These are phyloP conservation scores for Begonia peltatifolia DNA, from an alignment of 306 rosid genomes.

Conservation along the genomic window DNA sequence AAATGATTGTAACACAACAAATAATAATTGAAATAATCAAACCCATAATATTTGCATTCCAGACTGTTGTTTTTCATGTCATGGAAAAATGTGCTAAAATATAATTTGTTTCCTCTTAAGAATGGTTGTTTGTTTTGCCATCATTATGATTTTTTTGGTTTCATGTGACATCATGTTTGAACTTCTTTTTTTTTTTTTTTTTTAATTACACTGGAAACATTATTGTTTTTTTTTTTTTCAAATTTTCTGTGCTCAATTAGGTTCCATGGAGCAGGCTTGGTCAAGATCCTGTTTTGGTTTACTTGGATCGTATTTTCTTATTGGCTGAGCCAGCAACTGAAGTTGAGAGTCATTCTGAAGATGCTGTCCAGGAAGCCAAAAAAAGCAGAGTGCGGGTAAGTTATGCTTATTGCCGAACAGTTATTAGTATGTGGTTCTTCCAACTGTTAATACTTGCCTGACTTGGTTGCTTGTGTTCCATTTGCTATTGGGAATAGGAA, in stretches of 20 bases:
- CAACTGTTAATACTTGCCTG: slow-evolving; percentile 2
- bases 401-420: slow-evolving; percentile 1
- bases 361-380: slow-evolving; percentile 88
- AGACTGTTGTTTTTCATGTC: too few species aligned
- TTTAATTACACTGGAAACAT: neutral
- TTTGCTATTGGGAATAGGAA: slow-evolving; percentile 56
- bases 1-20: too few species aligned
- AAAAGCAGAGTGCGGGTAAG: slow-evolving; percentile 66
- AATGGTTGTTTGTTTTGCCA: too few species aligned
- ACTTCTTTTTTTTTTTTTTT: neutral
- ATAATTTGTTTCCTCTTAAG: too few species aligned
- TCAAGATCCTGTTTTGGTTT: slow-evolving; percentile 91
- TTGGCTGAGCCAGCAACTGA: slow-evolving; percentile 94
- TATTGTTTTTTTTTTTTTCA: neutral
- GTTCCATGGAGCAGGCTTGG: slow-evolving; percentile 99
- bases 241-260: slow-evolving; percentile 15
- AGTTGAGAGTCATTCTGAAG: slow-evolving; percentile 71
- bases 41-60: too few species aligned
- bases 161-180: neutral
- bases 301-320: slow-evolving; percentile 81
- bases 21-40: too few species aligned
- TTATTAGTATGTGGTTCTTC: slow-evolving; percentile 4
- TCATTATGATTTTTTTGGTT: too few species aligned
- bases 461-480: slow-evolving; percentile 4
- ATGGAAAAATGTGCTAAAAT: too few species aligned